Evolutionary conservation across 2,329 filamentous ascomycete genomes (phyloP).

Genomic region (Beauveria australis): DNA sequence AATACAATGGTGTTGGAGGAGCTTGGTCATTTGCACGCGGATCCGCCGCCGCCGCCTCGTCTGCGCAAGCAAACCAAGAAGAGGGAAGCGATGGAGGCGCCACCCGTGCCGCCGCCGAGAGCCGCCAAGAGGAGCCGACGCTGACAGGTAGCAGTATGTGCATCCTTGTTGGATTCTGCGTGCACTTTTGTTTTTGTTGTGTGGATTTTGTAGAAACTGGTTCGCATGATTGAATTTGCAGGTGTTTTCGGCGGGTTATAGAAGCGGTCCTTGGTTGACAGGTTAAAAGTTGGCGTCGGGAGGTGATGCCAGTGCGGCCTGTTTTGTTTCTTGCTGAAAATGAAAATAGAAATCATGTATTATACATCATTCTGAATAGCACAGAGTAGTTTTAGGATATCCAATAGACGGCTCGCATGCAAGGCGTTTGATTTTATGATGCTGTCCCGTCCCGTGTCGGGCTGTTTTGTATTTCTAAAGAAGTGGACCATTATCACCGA

Average conservation of each 20-base stretch:
- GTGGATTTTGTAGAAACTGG: not conserved
- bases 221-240: not conserved
- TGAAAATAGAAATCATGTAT: conserved; percentile 1
- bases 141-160: not conserved
- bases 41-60: conserved; percentile 44
- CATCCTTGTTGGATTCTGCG: not conserved
- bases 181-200: not conserved
- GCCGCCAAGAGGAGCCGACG: conserved; percentile 4
- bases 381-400: not conserved
- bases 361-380: not conserved
- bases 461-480: too few relatives aligned
- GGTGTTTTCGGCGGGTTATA: not conserved
- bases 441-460: too few relatives aligned
- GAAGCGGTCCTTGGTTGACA: not conserved
- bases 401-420: not conserved
- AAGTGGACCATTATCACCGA: too few relatives aligned
- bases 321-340: not conserved
- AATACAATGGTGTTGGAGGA: conserved; percentile 51
- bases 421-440: not conserved
- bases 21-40: conserved; percentile 48
- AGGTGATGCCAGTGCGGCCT: not conserved
- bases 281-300: not conserved
- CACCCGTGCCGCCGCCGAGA: conserved; percentile 9
- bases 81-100: conserved; percentile 34
- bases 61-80: conserved; percentile 44